Evolutionary conservation across 2,329 filamentous ascomycete genomes (phyloP).

Genomic region (Juglanconis oblonga): DNA sequence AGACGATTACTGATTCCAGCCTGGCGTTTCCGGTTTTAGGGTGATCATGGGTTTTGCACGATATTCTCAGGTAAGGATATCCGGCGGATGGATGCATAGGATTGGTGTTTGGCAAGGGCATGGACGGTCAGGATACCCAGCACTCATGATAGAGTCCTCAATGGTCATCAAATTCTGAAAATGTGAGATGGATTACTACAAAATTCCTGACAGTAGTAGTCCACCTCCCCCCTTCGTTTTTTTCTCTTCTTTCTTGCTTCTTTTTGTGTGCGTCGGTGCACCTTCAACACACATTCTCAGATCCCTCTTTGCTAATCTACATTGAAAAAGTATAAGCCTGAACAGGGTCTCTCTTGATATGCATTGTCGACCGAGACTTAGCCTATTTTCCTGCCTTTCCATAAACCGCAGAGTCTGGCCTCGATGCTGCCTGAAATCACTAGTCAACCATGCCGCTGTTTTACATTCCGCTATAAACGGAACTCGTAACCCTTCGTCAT

Average conservation of each 20-base stretch:
- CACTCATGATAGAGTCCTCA: not conserved
- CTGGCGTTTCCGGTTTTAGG: conserved; percentile 13
- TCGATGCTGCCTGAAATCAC: not conserved
- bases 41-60: not conserved
- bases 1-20: conserved; percentile 12
- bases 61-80: not conserved
- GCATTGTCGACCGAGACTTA: not conserved
- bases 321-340: not conserved
- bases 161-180: not conserved
- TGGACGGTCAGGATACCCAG: conserved; percentile 13
- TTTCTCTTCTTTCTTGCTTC: not conserved
- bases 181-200: not conserved
- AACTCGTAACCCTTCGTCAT: not conserved
- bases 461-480: not conserved
- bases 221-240: too few species aligned
- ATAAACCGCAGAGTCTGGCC: not conserved
- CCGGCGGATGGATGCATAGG: not conserved
- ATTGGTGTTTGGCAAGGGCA: conserved; percentile 9
- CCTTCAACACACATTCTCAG: not conserved
- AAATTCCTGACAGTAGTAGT: not conserved
- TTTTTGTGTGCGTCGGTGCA: not conserved
- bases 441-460: not conserved
- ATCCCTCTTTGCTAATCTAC: not conserved
- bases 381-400: not conserved
- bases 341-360: conserved; percentile 2